phyloP scores from a whole-genome alignment of 2,329 filamentous ascomycete species.

The Rhynchosporium agropyri region DNA sequence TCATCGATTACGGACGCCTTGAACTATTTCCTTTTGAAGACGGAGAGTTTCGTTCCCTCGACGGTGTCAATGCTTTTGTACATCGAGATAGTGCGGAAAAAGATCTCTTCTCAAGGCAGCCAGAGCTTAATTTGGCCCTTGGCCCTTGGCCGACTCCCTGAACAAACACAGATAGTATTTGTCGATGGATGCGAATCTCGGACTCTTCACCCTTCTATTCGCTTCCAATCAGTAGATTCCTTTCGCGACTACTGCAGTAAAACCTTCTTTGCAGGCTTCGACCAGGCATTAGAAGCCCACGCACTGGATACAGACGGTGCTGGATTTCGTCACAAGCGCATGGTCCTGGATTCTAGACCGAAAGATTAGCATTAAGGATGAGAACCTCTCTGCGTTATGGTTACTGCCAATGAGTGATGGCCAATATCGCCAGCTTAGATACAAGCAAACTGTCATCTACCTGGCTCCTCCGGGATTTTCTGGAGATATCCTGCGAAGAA shows the following conservation, averaged over 20 bases:
- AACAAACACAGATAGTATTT: conserved; percentile 2
- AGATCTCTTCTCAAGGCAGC: conserved; percentile 28
- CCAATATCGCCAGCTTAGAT: conserved; percentile 31
- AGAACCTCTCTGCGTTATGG: conserved; percentile 34
- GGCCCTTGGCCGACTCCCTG: conserved; percentile 25
- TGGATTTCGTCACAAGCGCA: conserved; percentile 21
- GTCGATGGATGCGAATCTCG: conserved; percentile 18
- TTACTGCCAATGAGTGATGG: conserved; percentile 37
- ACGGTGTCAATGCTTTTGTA: conserved; percentile 23
- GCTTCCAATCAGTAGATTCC: conserved; percentile 24
- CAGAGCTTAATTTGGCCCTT: conserved; percentile 28
- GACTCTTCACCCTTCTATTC: conserved; percentile 27
- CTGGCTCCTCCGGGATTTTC: conserved; percentile 17
- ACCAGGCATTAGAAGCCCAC: conserved; percentile 20
- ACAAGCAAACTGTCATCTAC: conserved; percentile 16
- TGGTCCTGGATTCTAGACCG: conserved; percentile 33
- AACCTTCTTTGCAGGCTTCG: conserved; percentile 23
- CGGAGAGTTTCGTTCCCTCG: conserved; percentile 29
- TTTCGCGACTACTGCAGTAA: conserved; percentile 28
- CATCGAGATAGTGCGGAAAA: conserved; percentile 31
- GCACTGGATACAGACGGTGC: conserved; percentile 15
- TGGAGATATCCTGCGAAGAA: conserved; percentile 29
- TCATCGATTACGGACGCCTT: conserved; percentile 24
- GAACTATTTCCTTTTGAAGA: conserved; percentile 35
- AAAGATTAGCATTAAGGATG: conserved; percentile 20